Base-by-base conservation (phyloP, 768 basidiomycete genomes). In the Lentinula raphanica region DNA sequence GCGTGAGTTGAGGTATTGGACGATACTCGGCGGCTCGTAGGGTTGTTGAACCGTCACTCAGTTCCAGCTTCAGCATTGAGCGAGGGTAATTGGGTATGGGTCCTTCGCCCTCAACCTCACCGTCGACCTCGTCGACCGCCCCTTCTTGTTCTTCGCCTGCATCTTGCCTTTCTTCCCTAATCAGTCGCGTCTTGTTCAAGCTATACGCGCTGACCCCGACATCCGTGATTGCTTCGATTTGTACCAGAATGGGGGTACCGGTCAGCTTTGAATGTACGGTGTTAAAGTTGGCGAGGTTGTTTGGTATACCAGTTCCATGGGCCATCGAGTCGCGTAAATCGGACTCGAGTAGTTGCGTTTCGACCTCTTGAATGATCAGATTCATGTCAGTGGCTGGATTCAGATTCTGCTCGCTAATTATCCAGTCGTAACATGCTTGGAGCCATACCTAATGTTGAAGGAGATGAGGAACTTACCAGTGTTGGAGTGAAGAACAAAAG, bases 121-220 rank as follows among this genome's bases (percentile, higher is more conserved):
- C 74, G 60, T 83, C 84, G 1, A 76, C 83, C 35, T 77, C 74
- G 60, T 83, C 84, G 1, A 76, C 83, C 35, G 77, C 81, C 38
- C 74, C 76, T 28, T 80, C 79, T 13, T 77, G 79, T 11, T 77
- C 78, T 23, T 74, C 72, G 39, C 76, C 86, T 7, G 84, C 79
- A 48, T 84, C 81, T 55, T 81, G 73, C 32, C 92, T 76, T 64
- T 88, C 86, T 59, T 82, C 81, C 17, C 80, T 78, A 12, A 84
- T 82, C 54, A 83, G 77, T 21, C 88, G 79, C 23, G 82, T 79
- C 63, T 89, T 89, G 59, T 87, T 79, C 17, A 97, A 77, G 53
- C 76, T 84, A 65, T 92, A 90, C 0, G 94, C 95, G 62, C 93
- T 93, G 44, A 81, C 74, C 0, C 87, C 91, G 21, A 97, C 86